Base-by-base conservation (phyloP, 139 green algal genomes). In the Bryopsis sp. region DNA sequence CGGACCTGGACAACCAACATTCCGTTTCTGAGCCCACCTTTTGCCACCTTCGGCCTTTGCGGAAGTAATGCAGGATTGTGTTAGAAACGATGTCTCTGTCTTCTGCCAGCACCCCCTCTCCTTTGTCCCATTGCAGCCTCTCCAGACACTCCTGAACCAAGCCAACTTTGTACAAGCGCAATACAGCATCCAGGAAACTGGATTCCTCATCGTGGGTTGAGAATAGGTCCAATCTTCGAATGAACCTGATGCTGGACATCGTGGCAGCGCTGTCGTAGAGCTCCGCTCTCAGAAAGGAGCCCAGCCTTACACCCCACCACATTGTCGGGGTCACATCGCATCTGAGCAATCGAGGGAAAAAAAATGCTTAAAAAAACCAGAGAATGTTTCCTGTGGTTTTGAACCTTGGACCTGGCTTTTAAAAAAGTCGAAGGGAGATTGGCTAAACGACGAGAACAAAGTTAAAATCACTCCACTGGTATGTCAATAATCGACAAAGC, bases 101-200 rank as follows among this genome's bases (percentile, higher is more conserved):
- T 48, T 69, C 7, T 11, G 62, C 31, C n/a, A 37, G 26, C 43
- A 37, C 28, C 8, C 62, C 62, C 26, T 58, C 3, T 50, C 62
- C 39, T 35, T 35, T 57, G 26, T 69, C 62, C 62, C 62, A 69
- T 28, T 69, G 62, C 37, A 69, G 62, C 24, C 37, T 32, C 39
- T 32, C 15, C 37, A 34, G 8, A 4, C 7, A 35, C 3, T 4
- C 28, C 19, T 50, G 38, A 8, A 38, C 38, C 3, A 28, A 11
- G 37, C 26, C 26, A 7, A 6, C 4, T 35, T 24, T 15, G 43
- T 69, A 69, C 31, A 69, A 36, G 8, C 26, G 8, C 62, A 58
- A 35, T 35, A 69, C 38, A 50, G 22, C 4, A 11, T 54, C 5
- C 62, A 69, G 62, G 35, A 69, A 33, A 50, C 35, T 37, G 28